Conservation (phyloP, 768 basidiomycete genomes). For the Hygrophoropsis aurantiaca region DNA sequence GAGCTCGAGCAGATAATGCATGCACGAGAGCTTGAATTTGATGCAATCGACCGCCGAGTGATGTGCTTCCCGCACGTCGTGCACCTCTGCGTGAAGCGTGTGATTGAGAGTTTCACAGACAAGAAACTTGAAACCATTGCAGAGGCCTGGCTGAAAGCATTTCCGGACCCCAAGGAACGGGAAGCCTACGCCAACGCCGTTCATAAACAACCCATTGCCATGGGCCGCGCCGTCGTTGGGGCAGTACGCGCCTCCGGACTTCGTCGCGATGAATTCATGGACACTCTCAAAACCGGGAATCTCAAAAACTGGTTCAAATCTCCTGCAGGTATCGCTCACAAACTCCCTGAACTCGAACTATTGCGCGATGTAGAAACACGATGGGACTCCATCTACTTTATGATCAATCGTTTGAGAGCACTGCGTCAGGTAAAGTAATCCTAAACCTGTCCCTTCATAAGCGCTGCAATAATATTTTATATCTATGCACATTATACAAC, state of each 20-base stretch:
- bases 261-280: too few species aligned
- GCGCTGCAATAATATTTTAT: not conserved
- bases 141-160: not conserved
- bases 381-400: slow-evolving; percentile 40
- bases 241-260: too few species aligned
- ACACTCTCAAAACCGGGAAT: not conserved
- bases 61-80: slow-evolving; percentile 18
- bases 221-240: not conserved
- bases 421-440: not conserved
- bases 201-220: slow-evolving; percentile 1
- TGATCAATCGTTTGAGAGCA: slow-evolving; percentile 19
- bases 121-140: not conserved
- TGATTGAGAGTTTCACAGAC: slow-evolving; percentile 1
- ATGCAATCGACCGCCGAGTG: slow-evolving; percentile 8
- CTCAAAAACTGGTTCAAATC: too few species aligned
- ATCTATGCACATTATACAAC: too few species aligned
- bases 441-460: not conserved
- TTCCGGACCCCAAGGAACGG: not conserved
- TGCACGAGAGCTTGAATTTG: slow-evolving; percentile 5
- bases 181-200: not conserved
- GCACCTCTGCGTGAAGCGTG: slow-evolving; percentile 11
- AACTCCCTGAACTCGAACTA: not conserved
- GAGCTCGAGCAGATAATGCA: not conserved
- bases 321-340: too few species aligned
- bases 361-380: slow-evolving; percentile 34